phyloP scores from a whole-genome alignment of 805 yeast species.

The Metschnikowia drakensbergensis region DNA sequence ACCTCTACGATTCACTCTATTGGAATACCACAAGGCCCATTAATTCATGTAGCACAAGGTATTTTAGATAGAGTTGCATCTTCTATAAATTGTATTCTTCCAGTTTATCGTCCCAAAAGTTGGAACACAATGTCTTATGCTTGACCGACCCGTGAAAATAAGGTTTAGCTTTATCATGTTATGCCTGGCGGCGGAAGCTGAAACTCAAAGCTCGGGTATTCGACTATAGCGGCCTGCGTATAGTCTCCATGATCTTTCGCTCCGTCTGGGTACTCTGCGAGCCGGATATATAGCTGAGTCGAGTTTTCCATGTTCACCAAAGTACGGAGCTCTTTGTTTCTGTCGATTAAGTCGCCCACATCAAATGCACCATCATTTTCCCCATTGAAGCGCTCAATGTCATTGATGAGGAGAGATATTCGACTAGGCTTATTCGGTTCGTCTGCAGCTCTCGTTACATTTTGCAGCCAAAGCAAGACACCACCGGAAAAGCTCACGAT shows the following conservation, averaged over 20 bases:
- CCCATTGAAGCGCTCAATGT: slow-evolving; percentile 71
- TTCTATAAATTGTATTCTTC: too few relatives aligned
- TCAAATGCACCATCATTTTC: slow-evolving; percentile 38
- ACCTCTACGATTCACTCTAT: too few relatives aligned
- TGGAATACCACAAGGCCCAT: too few relatives aligned
- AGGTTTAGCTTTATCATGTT: slow-evolving; percentile 25
- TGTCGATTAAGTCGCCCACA: slow-evolving; percentile 19
- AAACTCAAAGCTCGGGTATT: slow-evolving; percentile 60
- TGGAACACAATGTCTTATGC: not conserved
- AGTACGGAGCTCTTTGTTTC: slow-evolving; percentile 20
- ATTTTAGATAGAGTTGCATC: too few relatives aligned
- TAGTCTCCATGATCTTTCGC: slow-evolving; percentile 51
- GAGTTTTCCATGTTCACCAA: slow-evolving; percentile 21
- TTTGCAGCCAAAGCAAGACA: slow-evolving; percentile 34
- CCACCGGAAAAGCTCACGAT: slow-evolving; percentile 37
- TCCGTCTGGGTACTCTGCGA: slow-evolving; percentile 48
- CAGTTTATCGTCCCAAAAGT: not conserved
- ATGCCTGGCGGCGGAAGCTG: slow-evolving; percentile 50
- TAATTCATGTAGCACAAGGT: too few relatives aligned
- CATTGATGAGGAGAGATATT: slow-evolving; percentile 69
- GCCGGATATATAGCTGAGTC: slow-evolving; percentile 48
- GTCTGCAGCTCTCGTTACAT: slow-evolving; percentile 1
- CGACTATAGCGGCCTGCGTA: slow-evolving; percentile 56
- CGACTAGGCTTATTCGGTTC: slow-evolving; percentile 26
- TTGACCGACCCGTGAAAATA: not conserved